phyloP scores from a whole-genome alignment of 768 basidiomycete genomes.

The Krasilnikovozyma curviuscula region DNA sequence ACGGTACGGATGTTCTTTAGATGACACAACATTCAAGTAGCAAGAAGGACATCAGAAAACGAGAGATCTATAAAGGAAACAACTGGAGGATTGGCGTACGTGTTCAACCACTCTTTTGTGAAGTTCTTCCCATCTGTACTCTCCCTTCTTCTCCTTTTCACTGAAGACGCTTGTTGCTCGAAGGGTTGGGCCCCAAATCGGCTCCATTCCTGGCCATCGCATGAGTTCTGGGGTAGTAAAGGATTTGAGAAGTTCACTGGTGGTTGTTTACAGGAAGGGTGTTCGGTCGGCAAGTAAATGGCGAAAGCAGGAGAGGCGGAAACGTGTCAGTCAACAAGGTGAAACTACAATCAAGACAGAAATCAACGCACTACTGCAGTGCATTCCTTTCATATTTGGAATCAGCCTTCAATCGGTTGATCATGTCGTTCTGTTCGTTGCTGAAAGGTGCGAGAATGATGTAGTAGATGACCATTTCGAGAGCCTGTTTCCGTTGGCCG shows the following conservation, averaged over 20 bases:
- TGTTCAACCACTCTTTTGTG: constrained; percentile 94
- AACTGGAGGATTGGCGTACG: too few relatives aligned
- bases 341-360: constrained; percentile 4
- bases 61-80: constrained; percentile 12
- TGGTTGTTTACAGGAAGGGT: not conserved
- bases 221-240: constrained; percentile 84
- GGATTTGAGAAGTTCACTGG: constrained; percentile 40
- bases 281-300: not conserved
- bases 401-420: constrained; percentile 65
- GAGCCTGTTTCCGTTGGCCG: too few relatives aligned
- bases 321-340: not conserved
- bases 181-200: constrained; percentile 66
- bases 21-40: not conserved
- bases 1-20: constrained; percentile 83
- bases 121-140: constrained; percentile 78
- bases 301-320: not conserved
- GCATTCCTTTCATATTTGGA: constrained; percentile 61
- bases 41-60: not conserved
- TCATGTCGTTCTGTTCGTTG: constrained; percentile 94
- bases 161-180: constrained; percentile 60
- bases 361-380: constrained; percentile 51
- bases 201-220: constrained; percentile 88
- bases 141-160: constrained; percentile 23
- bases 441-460: constrained; percentile 80
- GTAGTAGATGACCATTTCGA: constrained; percentile 89